Percentiles rank a stretch among this genome's conserved stretches.
Evolutionary conservation across 2,329 filamentous ascomycete species (phyloP).

Genomic region (Aspergillus sojae): DNA sequence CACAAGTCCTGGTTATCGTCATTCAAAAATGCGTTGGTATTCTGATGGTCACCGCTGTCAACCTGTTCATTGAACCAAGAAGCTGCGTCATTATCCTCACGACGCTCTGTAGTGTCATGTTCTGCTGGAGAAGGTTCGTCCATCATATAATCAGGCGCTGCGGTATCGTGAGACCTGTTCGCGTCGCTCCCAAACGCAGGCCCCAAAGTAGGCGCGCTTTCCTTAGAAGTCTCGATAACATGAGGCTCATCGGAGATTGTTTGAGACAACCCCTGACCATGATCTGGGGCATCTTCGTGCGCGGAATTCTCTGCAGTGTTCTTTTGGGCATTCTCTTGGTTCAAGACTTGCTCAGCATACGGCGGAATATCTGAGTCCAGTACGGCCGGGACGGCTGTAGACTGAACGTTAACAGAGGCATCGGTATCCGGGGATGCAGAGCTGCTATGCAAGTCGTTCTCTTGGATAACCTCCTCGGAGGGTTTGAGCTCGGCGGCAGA

Average conservation of each 20-base stretch:
- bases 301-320: background rate
- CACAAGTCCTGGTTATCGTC: constrained; percentile 38
- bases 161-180: background rate
- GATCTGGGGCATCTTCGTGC: background rate
- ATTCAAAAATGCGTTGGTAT: constrained; percentile 16
- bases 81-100: background rate
- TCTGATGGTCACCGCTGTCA: constrained; percentile 5
- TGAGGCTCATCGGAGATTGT: background rate
- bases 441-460: background rate
- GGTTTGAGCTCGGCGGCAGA: background rate
- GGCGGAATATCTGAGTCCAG: background rate
- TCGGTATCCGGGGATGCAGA: background rate
- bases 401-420: background rate
- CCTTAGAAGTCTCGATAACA: background rate
- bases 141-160: background rate
- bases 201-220: background rate
- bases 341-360: background rate
- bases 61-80: constrained; percentile 10
- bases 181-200: background rate
- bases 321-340: background rate
- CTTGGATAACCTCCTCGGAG: background rate
- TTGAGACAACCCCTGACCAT: background rate
- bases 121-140: background rate
- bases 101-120: background rate
- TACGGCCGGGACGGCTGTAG: background rate